A percentile compares a stretch with the other conserved stretches of the same genome.
Evolutionary conservation across 2,329 filamentous ascomycete genomes (phyloP).

Genomic region (Helminthosporium solani): DNA sequence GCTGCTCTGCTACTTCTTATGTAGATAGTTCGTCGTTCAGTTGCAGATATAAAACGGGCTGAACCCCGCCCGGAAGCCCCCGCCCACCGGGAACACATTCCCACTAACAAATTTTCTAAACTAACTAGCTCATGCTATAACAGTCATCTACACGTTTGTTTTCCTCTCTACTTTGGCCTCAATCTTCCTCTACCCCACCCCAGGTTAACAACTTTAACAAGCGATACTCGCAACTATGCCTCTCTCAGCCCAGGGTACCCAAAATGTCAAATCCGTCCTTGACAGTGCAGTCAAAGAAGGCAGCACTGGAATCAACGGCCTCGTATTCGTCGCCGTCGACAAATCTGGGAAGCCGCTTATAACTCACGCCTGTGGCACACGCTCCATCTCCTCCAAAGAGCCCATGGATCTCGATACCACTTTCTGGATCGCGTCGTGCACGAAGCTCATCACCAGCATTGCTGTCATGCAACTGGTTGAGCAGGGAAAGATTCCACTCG

Average conservation of each 20-base stretch:
- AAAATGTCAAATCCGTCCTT: conserved; percentile 42
- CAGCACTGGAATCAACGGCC: conserved; percentile 41
- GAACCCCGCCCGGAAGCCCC: no score
- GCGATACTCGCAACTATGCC: conserved; percentile 24
- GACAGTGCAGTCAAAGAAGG: conserved; percentile 29
- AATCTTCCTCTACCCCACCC: background rate
- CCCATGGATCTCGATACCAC: conserved; percentile 61
- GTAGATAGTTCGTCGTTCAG: no score
- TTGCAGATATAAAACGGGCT: no score
- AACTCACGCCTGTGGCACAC: conserved; percentile 46
- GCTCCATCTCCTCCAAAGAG: conserved; percentile 44
- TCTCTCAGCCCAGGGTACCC: conserved; percentile 28
- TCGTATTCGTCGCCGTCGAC: conserved; percentile 50
- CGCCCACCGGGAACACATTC: no score
- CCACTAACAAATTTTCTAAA: no score
- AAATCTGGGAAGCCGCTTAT: conserved; percentile 46
- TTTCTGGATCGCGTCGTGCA: conserved; percentile 59
- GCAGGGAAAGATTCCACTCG: conserved; percentile 38
- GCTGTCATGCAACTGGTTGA: conserved; percentile 41
- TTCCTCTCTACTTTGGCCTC: no score
- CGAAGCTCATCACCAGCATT: conserved; percentile 41
- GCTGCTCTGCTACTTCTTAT: no score
- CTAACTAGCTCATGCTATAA: no score
- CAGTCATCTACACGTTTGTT: no score
- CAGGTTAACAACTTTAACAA: background rate